Percentiles rank a stretch among this genome's conserved stretches.
phyloP scores from a whole-genome alignment of 2,329 filamentous ascomycete genomes.

The Fusarium transvaalense region DNA sequence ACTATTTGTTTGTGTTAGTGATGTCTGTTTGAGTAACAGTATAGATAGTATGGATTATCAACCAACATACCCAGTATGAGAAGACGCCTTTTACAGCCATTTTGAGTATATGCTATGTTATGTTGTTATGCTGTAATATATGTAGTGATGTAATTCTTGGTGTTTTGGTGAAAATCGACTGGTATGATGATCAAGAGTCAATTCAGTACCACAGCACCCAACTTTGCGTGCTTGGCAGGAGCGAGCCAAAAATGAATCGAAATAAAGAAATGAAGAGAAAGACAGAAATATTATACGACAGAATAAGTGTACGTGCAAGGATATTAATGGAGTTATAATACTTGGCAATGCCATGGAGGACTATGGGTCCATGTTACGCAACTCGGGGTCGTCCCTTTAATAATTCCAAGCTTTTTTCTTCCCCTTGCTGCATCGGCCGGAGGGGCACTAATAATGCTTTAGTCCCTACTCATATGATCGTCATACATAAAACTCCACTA shows the following conservation, averaged over 20 bases:
- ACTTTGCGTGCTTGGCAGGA: conserved; percentile 6
- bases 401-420: conserved; percentile 28
- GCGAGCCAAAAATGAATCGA: background rate
- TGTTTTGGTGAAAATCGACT: background rate
- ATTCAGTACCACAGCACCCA: too few relatives aligned
- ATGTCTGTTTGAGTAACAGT: background rate
- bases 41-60: background rate
- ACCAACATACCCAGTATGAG: conserved; percentile 57
- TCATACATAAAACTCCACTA: conserved; percentile 21
- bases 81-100: conserved; percentile 52
- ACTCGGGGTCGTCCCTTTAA: background rate
- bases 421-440: background rate
- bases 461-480: conserved; percentile 2
- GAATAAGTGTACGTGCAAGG: conserved; percentile 1
- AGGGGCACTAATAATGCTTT: background rate
- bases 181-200: too few relatives aligned
- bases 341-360: background rate
- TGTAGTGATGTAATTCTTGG: conserved; percentile 2
- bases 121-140: background rate
- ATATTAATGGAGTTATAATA: conserved; percentile 14
- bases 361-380: conserved; percentile 30
- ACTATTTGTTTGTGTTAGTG: conserved; percentile 41
- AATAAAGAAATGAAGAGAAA: background rate
- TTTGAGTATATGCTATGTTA: conserved; percentile 7
- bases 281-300: background rate